Percentiles rank a stretch among this genome's conserved stretches.
Conservation (phyloP, 1,284 basidiomycete species). For the Ganoderma resinaceum region DNA sequence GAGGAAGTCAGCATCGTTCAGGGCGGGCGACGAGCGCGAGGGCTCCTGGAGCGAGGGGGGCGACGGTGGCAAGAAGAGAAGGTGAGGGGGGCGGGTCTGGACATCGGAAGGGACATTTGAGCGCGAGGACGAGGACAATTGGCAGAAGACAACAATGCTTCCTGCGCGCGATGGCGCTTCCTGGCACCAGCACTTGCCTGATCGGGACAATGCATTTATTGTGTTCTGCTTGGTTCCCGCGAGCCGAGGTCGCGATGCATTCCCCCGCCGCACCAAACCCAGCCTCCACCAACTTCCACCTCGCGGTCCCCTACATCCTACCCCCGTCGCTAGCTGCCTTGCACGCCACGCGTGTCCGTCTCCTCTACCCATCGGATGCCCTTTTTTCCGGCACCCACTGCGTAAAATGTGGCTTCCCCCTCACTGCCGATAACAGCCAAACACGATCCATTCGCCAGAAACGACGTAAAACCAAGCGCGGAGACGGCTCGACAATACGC, state of each 20-base stretch:
- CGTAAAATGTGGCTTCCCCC: conserved; percentile 56
- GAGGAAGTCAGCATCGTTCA: conserved; percentile 23
- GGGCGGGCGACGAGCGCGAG: conserved; percentile 16
- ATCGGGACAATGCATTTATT: conserved; percentile 32
- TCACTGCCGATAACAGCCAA: conserved; percentile 41
- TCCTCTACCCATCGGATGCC: conserved; percentile 40
- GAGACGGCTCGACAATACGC: conserved; percentile 18
- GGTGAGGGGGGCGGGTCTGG: conserved; percentile 19
- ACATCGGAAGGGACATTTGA: conserved; percentile 27
- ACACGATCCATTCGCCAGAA: conserved; percentile 35
- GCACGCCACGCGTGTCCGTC: conserved; percentile 52
- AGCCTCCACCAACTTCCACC: conserved; percentile 53
- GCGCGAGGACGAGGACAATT: conserved; percentile 30
- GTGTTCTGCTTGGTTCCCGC: conserved; percentile 14
- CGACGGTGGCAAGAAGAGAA: conserved; percentile 13
- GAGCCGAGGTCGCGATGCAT: conserved; percentile 24
- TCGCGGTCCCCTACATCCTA: conserved; percentile 53
- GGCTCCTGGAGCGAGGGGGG: conserved; percentile 8
- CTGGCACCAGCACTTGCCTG: conserved; percentile 28
- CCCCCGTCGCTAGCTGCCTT: conserved; percentile 67
- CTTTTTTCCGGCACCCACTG: conserved; percentile 48
- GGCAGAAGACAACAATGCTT: conserved; percentile 30
- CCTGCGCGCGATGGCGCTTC: conserved; percentile 16
- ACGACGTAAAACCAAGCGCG: conserved; percentile 8
- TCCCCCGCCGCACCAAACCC: conserved; percentile 9